These are phyloP conservation scores for Pilatotrama ljubarskyi DNA, from an alignment of 768 basidiomycete genomes.

Conservation along the genomic window DNA sequence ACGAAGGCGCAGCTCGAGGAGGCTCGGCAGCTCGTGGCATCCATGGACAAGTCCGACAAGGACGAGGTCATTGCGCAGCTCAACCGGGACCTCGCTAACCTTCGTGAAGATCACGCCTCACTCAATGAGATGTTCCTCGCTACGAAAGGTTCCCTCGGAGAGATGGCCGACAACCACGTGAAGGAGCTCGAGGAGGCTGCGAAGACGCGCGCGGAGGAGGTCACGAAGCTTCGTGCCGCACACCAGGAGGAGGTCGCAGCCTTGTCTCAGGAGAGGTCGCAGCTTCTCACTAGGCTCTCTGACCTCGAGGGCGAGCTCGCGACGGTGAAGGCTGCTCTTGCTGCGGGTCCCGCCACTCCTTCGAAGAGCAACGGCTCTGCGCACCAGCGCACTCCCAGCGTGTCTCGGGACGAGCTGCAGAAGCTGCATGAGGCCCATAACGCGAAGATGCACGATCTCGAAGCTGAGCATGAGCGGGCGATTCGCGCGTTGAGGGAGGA, in stretches of 20 bases:
- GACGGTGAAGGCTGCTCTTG: constrained; percentile 57
- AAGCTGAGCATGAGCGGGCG: constrained; percentile 64
- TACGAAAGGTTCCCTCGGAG: constrained; percentile 68
- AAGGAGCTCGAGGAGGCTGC: constrained; percentile 79
- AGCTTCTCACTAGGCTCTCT: constrained; percentile 60
- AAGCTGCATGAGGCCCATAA: constrained; percentile 84
- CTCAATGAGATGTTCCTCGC: constrained; percentile 65
- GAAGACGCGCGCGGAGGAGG: constrained; percentile 66
- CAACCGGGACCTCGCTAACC: constrained; percentile 54
- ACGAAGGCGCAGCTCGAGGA: constrained; percentile 67
- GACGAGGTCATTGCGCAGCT: constrained; percentile 57
- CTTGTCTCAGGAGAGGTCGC: constrained; percentile 61
- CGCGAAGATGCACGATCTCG: constrained; percentile 72
- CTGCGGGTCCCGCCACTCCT: constrained; percentile 45
- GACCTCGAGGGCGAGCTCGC: constrained; percentile 80
- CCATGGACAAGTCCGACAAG: constrained; percentile 44
- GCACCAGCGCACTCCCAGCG: constrained; percentile 43
- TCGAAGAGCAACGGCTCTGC: constrained; percentile 58
- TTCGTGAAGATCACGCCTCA: constrained; percentile 70
- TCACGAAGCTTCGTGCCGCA: constrained; percentile 55
- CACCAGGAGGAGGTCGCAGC: constrained; percentile 63
- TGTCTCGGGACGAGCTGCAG: constrained; percentile 77
- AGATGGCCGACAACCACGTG: constrained; percentile 68
- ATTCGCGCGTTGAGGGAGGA: constrained; percentile 55
- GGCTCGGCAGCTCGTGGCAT: constrained; percentile 48